These are phyloP conservation scores for Nitzschia sp. DNA, from an alignment of 108 stramenopile genomes.

Conservation along the genomic window DNA sequence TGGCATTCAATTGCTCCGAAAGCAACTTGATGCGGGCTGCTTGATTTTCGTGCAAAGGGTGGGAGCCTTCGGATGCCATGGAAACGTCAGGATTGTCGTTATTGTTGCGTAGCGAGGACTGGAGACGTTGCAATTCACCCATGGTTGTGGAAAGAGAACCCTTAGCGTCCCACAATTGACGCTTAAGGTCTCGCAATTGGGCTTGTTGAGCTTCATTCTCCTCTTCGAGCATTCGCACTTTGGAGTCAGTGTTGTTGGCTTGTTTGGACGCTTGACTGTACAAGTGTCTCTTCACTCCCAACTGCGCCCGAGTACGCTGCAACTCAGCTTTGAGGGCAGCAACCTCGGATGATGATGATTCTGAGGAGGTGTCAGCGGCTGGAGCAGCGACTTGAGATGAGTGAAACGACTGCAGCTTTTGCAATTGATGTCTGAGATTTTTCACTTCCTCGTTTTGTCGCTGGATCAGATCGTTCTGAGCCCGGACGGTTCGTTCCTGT, in stretches of 20 bases:
- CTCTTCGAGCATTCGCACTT: slow-evolving; percentile 22
- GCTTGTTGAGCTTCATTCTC: slow-evolving; percentile 31
- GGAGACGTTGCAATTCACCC: slow-evolving; percentile 34
- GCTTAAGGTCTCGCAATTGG: slow-evolving; percentile 35
- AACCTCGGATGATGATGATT: not conserved
- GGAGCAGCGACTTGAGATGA: not conserved
- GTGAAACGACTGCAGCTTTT: slow-evolving; percentile 9
- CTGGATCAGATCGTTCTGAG: slow-evolving; percentile 54
- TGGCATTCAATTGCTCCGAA: slow-evolving; percentile 2
- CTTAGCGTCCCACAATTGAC: slow-evolving; percentile 37
- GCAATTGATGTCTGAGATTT: slow-evolving; percentile 17
- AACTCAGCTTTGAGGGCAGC: slow-evolving; percentile 7
- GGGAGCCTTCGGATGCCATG: slow-evolving; percentile 8
- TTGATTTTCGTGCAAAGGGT: slow-evolving; percentile 16
- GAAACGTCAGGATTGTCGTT: not conserved
- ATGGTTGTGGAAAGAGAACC: slow-evolving; percentile 13
- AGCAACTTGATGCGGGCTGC: not conserved
- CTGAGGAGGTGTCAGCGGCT: not conserved
- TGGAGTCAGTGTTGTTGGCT: not conserved
- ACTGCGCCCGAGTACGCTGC: not conserved
- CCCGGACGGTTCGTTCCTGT: slow-evolving; percentile 78
- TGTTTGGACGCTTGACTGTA: slow-evolving; percentile 9
- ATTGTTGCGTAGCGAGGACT: slow-evolving; percentile 44
- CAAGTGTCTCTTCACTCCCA: not conserved
- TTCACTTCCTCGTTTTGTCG: slow-evolving; percentile 77